A percentile compares a stretch with the other conserved stretches of the same genome.
These are phyloP conservation scores for Suillus plorans DNA, from an alignment of 768 basidiomycete species.

Conservation along the genomic window DNA sequence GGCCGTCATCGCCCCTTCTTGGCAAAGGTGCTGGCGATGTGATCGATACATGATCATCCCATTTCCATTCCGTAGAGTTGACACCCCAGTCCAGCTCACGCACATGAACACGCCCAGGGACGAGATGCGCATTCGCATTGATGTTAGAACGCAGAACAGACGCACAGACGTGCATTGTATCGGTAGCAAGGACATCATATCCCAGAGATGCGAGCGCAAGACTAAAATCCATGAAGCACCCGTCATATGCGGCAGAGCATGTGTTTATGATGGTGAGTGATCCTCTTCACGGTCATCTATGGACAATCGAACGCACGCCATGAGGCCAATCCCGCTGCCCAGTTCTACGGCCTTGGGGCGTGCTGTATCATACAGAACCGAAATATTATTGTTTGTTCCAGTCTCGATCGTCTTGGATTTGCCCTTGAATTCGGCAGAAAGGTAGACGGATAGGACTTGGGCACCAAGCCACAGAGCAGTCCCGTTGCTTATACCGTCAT, in stretches of 20 bases:
- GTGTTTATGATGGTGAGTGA: neutral
- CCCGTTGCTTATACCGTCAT: slow-evolving; percentile 69
- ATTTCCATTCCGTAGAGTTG: slow-evolving; percentile 53
- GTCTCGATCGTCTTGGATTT: slow-evolving; percentile 23
- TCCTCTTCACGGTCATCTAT: neutral
- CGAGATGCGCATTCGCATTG: slow-evolving; percentile 39
- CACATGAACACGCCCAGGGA: slow-evolving; percentile 51
- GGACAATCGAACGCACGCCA: slow-evolving; percentile 50
- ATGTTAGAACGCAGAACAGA: slow-evolving; percentile 68
- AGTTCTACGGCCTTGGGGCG: slow-evolving; percentile 63
- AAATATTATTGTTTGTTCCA: neutral
- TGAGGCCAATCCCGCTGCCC: slow-evolving; percentile 81
- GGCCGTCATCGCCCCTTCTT: neutral
- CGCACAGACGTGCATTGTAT: slow-evolving; percentile 61
- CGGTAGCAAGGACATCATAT: slow-evolving; percentile 78
- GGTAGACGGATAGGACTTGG: slow-evolving; percentile 69
- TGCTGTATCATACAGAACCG: slow-evolving; percentile 10
- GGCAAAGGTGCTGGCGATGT: slow-evolving; percentile 28
- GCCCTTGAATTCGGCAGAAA: slow-evolving; percentile 41
- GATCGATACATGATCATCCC: slow-evolving; percentile 40
- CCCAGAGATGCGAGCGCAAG: slow-evolving; percentile 67
- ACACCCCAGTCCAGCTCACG: slow-evolving; percentile 73
- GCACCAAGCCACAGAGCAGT: slow-evolving; percentile 85
- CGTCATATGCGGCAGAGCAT: slow-evolving; percentile 1
- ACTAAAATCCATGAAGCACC: slow-evolving; percentile 30